A percentile compares a stretch with the other conserved stretches of the same genome.
phyloP scores from a whole-genome alignment of 1,139 yeast species.

The Geotrichum australiense region DNA sequence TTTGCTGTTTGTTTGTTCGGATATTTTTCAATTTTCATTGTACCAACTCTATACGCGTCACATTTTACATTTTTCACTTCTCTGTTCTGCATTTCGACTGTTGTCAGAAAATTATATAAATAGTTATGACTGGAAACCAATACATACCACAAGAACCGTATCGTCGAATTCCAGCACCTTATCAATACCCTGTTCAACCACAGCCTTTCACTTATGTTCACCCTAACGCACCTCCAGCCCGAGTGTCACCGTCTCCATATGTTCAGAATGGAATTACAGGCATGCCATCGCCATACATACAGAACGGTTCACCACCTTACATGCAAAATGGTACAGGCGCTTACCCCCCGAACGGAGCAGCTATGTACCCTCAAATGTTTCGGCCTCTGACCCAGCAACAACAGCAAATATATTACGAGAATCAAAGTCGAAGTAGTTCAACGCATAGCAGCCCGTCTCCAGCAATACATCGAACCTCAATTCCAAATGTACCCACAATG shows the following conservation, averaged over 20 bases:
- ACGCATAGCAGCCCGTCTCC: constrained; percentile 15
- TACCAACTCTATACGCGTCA: not conserved
- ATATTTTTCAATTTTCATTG: not conserved
- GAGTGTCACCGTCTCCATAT: not conserved
- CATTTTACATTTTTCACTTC: not conserved
- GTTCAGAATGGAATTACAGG: not conserved
- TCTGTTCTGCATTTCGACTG: not conserved
- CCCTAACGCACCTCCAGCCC: not conserved
- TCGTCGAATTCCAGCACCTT: not conserved
- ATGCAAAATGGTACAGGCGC: constrained; percentile 2
- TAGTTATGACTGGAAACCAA: constrained; percentile 2
- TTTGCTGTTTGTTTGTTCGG: not conserved
- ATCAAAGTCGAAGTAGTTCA: constrained; percentile 16
- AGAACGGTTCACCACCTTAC: not conserved
- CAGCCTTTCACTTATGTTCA: not conserved
- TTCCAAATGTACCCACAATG: no score
- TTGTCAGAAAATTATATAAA: not conserved
- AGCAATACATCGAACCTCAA: constrained; percentile 20
- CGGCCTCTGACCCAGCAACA: constrained; percentile 2
- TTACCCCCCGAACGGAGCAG: not conserved
- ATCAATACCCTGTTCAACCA: constrained; percentile 1
- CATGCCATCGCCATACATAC: not conserved
- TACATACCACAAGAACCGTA: constrained; percentile 5
- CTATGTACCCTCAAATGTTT: constrained; percentile 6
- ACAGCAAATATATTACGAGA: constrained; percentile 14